These are phyloP conservation scores for Gyrodon lividus DNA, from an alignment of 768 basidiomycete genomes.

Conservation along the genomic window DNA sequence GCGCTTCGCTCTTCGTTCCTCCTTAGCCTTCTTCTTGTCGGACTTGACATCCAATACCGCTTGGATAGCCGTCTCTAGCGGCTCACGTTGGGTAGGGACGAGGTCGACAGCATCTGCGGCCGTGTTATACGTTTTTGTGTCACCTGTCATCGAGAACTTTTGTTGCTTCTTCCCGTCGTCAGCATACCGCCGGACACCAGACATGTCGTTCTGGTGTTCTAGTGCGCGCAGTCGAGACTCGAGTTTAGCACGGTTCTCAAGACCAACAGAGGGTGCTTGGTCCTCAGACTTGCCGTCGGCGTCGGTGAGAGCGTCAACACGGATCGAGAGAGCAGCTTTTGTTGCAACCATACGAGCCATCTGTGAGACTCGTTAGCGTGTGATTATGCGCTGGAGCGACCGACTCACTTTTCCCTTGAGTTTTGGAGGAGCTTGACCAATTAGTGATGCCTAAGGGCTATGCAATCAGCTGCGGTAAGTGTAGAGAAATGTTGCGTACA, in stretches of 20 bases:
- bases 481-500: constrained; percentile 43
- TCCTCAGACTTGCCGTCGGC: constrained; percentile 86
- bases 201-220: constrained; percentile 77
- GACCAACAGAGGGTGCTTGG: constrained; percentile 79
- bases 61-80: constrained; percentile 73
- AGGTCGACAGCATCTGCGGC: constrained; percentile 81
- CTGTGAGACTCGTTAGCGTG: constrained; percentile 34
- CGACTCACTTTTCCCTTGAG: constrained; percentile 86
- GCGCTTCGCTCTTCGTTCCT: constrained; percentile 73
- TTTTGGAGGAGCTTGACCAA: constrained; percentile 96
- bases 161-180: constrained; percentile 67
- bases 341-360: constrained; percentile 99
- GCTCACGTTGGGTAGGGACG: constrained; percentile 81
- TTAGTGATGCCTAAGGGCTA: constrained; percentile 73
- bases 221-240: constrained; percentile 90
- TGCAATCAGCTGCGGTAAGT: constrained; percentile 4
- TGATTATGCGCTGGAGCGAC: neutral
- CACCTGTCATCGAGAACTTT: constrained; percentile 79
- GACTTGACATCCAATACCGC: constrained; percentile 80
- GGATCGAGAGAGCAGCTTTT: constrained; percentile 94
- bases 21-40: constrained; percentile 80
- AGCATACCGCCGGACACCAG: constrained; percentile 65
- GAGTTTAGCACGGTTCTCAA: constrained; percentile 93
- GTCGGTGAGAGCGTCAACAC: constrained; percentile 95
- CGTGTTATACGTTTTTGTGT: constrained; percentile 81